Evolutionary conservation across 2,329 filamentous ascomycete genomes (phyloP).

Genomic region (Fusarium irregulare): DNA sequence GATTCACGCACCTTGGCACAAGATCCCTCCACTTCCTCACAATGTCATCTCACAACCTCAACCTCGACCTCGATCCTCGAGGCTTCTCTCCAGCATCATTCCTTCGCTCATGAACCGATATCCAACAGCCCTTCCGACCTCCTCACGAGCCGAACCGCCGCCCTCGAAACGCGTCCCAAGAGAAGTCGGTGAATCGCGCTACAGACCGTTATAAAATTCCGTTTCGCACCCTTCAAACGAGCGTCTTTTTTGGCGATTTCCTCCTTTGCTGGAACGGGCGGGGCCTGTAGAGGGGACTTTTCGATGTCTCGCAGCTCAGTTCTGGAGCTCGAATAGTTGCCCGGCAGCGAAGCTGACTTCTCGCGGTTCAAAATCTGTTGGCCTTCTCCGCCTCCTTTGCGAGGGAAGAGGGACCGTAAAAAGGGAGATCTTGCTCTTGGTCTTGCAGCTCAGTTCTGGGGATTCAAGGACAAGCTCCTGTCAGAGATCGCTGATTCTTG

Average conservation of each 20-base stretch:
- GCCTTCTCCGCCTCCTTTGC: background rate
- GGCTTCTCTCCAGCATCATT: background rate
- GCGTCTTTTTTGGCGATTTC: background rate
- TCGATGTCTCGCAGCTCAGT: slow-evolving; percentile 19
- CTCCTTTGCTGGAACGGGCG: slow-evolving; percentile 21
- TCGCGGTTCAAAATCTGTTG: background rate
- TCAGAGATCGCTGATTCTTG: background rate
- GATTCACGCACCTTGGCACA: background rate
- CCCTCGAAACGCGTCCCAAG: slow-evolving; percentile 1
- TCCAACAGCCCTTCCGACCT: background rate
- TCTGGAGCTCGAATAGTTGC: slow-evolving; percentile 20
- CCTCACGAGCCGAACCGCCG: background rate
- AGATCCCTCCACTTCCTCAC: background rate
- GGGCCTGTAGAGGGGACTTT: slow-evolving; percentile 21
- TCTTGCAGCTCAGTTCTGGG: slow-evolving; percentile 26
- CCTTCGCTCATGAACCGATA: background rate
- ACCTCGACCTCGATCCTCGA: background rate
- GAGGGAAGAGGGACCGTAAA: background rate
- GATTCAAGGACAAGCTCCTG: background rate
- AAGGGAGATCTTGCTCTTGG: background rate
- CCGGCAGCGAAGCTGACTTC: slow-evolving; percentile 21
- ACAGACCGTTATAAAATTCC: slow-evolving; percentile 24
- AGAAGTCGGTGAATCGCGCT: slow-evolving; percentile 14
- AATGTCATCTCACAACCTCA: background rate
- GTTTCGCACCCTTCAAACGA: slow-evolving; percentile 19